Conservation (phyloP, 2,329 filamentous ascomycete genomes). For the Fusarium beomiforme region DNA sequence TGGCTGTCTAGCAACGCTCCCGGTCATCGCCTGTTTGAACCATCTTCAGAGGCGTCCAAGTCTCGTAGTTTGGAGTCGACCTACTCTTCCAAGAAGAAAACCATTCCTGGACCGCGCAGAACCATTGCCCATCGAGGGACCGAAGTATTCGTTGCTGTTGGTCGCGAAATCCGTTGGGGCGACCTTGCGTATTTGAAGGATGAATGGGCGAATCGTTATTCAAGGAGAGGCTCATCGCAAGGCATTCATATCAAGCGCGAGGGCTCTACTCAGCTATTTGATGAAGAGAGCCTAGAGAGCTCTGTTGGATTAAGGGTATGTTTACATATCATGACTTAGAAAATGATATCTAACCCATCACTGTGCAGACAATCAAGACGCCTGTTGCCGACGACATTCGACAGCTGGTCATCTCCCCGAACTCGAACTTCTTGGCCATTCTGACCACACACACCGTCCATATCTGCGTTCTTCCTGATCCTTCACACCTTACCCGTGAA, state of each 20-base stretch:
- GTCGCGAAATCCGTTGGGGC: slow-evolving; percentile 91
- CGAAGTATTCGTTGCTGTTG: slow-evolving; percentile 88
- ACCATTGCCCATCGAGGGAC: slow-evolving; percentile 85
- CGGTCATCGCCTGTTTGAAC: slow-evolving; percentile 80
- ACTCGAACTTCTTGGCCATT: slow-evolving; percentile 83
- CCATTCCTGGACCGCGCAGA: slow-evolving; percentile 61
- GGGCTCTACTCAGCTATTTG: slow-evolving; percentile 52
- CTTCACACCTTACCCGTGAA: slow-evolving; percentile 75
- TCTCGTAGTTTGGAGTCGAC: slow-evolving; percentile 53
- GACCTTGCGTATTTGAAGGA: slow-evolving; percentile 85
- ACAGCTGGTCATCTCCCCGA: slow-evolving; percentile 86
- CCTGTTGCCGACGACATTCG: slow-evolving; percentile 84
- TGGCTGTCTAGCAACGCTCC: slow-evolving; percentile 85
- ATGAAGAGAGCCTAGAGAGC: slow-evolving; percentile 44
- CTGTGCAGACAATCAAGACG: slow-evolving; percentile 74
- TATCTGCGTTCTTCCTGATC: slow-evolving; percentile 84
- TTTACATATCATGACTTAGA: background rate
- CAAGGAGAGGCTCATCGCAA: slow-evolving; percentile 45
- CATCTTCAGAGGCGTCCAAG: slow-evolving; percentile 51
- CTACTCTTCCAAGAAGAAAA: slow-evolving; percentile 56
- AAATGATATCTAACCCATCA: slow-evolving; percentile 8
- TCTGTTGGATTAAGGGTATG: slow-evolving; percentile 49
- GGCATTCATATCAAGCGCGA: slow-evolving; percentile 60
- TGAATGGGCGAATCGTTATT: slow-evolving; percentile 48
- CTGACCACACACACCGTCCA: slow-evolving; percentile 89